These are phyloP conservation scores for Deuterostichococcus epilithicus DNA, from an alignment of 139 green algal species.

Conservation along the genomic window DNA sequence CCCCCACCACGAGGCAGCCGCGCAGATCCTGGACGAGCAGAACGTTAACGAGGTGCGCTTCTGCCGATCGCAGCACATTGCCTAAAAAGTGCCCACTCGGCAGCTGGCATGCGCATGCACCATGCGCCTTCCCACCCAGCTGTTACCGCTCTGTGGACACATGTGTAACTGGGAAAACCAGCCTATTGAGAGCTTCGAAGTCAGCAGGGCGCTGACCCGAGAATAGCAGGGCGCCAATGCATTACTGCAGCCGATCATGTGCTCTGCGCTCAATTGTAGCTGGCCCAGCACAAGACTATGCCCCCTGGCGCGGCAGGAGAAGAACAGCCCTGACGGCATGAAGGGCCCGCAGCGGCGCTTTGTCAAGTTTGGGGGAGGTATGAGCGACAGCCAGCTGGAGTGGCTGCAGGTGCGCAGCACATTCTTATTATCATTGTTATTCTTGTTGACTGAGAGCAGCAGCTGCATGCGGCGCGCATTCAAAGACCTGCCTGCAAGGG, in stretches of 20 bases:
- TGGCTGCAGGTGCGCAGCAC: constrained; percentile 53
- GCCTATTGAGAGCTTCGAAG: no score
- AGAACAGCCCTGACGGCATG: constrained; percentile 59
- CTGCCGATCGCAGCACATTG: background rate
- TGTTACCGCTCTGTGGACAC: no score
- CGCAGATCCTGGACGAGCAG: constrained; percentile 29
- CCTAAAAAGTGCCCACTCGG: no score
- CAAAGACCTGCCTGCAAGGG: no score
- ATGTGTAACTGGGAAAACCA: no score
- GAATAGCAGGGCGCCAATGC: no score
- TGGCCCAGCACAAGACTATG: background rate
- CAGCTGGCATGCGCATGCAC: no score
- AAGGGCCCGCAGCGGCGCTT: constrained; percentile 57
- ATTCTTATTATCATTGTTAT: background rate
- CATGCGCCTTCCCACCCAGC: no score
- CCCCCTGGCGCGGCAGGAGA: constrained; percentile 33
- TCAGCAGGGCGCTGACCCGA: no score
- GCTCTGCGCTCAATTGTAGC: background rate
- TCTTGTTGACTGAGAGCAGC: background rate
- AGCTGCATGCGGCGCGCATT: no score
- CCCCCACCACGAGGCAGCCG: constrained; percentile 49
- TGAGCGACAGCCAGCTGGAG: constrained; percentile 57
- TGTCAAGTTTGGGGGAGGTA: constrained; percentile 79
- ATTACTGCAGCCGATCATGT: no score
- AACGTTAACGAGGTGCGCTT: constrained; percentile 60